Base-by-base conservation (phyloP, 2,329 filamentous ascomycete species). In the Aspergillus quadrilineatus region DNA sequence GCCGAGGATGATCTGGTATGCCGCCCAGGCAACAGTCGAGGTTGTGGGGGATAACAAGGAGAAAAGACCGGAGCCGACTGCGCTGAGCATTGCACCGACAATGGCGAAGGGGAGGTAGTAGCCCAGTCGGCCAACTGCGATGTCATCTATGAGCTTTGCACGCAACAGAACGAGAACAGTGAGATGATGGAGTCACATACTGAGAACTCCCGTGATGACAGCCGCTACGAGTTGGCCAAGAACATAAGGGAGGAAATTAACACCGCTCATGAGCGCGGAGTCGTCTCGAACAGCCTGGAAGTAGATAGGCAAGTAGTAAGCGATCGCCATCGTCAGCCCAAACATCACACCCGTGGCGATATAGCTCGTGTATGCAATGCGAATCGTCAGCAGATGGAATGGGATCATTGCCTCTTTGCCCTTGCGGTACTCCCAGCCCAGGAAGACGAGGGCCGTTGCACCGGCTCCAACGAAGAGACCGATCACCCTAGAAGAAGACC, bases 1-100 rank as follows among this genome's bases (percentile, higher is more conserved):
- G 17, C 79, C 80, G 4, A 73, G 56, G 2, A 82, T 57, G 4
- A 77, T 68, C 51, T 82, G 77, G 64, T 76, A 82, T 8, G 79
- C 79, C 26, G 80, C 75, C 79, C 78, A 81, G 37, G 72, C 66
- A 3, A 60, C 67, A 0, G 68, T 66, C 0, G 72, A 60, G 2
- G 77, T 75, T 29, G 63, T 60, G 1, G 73, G 63, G 12, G 72
- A 65, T 2, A 79, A 67, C 0, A 74, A 77, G 50, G 70, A 77
- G 7, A 80, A 57, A 5, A 82, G 67, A 4, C 79, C 79, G 28
- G 65, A 65, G n/a, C 67, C 69, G 26, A 78, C 63, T 4, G 73
- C 66, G 1, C 51, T 62, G 3, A 77, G 39, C 9, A 66, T 58
- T 2, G 64, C 47, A 15, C 73, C 67, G 15, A 63, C 15, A 15